A percentile compares a stretch with the other conserved stretches of the same genome.
Evolutionary conservation across 2,329 filamentous ascomycete genomes (phyloP).

Genomic region (Penicillium capsulatum): DNA sequence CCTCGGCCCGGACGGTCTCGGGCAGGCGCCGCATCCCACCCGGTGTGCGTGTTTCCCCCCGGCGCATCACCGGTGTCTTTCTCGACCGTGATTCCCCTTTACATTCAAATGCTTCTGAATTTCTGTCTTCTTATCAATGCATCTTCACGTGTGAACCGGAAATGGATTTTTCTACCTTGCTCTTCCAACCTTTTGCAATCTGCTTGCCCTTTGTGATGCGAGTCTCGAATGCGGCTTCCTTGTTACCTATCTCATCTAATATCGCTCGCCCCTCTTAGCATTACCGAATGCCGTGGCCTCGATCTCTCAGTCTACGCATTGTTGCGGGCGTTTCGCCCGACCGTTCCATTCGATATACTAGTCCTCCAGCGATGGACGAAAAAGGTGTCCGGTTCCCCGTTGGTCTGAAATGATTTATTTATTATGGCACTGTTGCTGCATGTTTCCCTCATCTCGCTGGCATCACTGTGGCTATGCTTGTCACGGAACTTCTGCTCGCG

Average conservation of each 20-base stretch:
- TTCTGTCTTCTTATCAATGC: constrained; percentile 24
- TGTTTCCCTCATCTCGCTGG: constrained; percentile 1
- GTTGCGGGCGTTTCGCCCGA: constrained; percentile 9
- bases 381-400: constrained; percentile 10
- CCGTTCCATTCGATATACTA: constrained; percentile 4
- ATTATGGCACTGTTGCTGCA: constrained; percentile 1
- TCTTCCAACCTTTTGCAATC: constrained; percentile 2
- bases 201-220: constrained; percentile 9
- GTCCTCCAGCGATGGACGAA: constrained; percentile 8
- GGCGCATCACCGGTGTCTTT: constrained; percentile 24
- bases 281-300: constrained; percentile 14
- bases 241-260: constrained; percentile 12
- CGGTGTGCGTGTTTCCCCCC: constrained; percentile 10
- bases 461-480: background rate
- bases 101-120: constrained; percentile 20
- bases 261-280: constrained; percentile 11
- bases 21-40: constrained; percentile 1
- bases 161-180: constrained; percentile 20
- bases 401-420: constrained; percentile 2
- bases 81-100: constrained; percentile 30
- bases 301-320: constrained; percentile 7
- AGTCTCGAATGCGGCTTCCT: constrained; percentile 10
- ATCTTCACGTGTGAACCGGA: constrained; percentile 26
- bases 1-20: constrained; percentile 8
- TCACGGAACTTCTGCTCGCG: background rate